Conservation (phyloP, 2,329 filamentous ascomycete species). For the Neopestalotiopsis rosae region DNA sequence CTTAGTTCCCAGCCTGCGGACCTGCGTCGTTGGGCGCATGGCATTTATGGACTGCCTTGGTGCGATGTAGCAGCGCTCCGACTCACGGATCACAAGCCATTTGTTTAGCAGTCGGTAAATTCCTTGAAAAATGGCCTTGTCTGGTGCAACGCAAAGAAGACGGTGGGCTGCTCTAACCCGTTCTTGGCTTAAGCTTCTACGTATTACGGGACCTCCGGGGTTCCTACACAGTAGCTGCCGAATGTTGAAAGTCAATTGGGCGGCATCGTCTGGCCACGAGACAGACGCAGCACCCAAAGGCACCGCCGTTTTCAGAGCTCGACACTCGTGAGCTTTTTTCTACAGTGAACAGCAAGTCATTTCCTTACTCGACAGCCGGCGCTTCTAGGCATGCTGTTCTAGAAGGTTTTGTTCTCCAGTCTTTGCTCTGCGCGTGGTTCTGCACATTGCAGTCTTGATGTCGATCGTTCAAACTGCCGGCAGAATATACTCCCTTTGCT, state of each 20-base stretch:
- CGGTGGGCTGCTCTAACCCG: conserved; percentile 2
- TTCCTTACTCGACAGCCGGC: not conserved
- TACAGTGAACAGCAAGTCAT: not conserved
- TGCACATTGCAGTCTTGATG: not conserved
- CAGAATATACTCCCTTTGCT: not conserved
- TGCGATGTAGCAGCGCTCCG: not conserved
- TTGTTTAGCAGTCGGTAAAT: conserved; percentile 9
- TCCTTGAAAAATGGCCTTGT: conserved; percentile 1
- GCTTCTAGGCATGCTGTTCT: conserved; percentile 1
- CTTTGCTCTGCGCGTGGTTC: not conserved
- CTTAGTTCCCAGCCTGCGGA: not conserved
- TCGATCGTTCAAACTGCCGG: not conserved
- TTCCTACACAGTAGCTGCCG: conserved; percentile 1
- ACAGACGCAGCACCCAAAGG: not conserved
- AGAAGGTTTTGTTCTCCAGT: not conserved
- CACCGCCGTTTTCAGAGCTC: not conserved
- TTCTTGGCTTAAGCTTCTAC: not conserved
- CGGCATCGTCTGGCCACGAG: not conserved
- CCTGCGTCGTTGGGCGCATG: not conserved
- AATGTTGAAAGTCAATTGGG: conserved; percentile 9
- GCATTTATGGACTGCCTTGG: not conserved
- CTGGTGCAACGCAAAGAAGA: conserved; percentile 1
- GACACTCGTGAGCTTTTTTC: not conserved
- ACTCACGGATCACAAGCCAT: conserved; percentile 14
- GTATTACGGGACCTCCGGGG: not conserved